These are phyloP conservation scores for Phialocephala sp. DNA, from an alignment of 2,329 filamentous ascomycete species.

Conservation along the genomic window DNA sequence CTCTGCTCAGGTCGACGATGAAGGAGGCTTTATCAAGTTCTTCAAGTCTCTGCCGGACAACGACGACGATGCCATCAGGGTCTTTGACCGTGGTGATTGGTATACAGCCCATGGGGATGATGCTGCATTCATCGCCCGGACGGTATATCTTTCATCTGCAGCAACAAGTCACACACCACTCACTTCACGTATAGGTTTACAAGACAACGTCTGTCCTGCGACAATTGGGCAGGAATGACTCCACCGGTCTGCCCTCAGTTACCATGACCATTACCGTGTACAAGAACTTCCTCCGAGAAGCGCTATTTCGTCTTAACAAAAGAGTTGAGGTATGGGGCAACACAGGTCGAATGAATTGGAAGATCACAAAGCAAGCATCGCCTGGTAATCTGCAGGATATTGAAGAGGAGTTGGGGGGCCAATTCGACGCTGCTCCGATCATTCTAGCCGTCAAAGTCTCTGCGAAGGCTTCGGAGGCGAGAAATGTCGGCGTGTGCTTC, in stretches of 20 bases:
- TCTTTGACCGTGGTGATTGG: slow-evolving; percentile 94
- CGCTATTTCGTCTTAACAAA: slow-evolving; percentile 89
- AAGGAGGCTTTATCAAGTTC: slow-evolving; percentile 94
- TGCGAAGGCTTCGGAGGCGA: slow-evolving; percentile 82
- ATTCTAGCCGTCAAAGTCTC: slow-evolving; percentile 94
- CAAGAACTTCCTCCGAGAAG: slow-evolving; percentile 92
- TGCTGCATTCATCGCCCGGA: slow-evolving; percentile 82
- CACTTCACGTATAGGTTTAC: slow-evolving; percentile 69
- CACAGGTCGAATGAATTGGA: slow-evolving; percentile 85
- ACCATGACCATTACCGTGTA: slow-evolving; percentile 96
- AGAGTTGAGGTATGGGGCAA: slow-evolving; percentile 90
- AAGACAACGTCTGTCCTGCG: slow-evolving; percentile 96
- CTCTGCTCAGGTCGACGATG: slow-evolving; percentile 79
- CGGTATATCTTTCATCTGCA: slow-evolving; percentile 52
- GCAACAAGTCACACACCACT: slow-evolving; percentile 2
- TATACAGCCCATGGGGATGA: slow-evolving; percentile 92
- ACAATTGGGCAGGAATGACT: slow-evolving; percentile 82
- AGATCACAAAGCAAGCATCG: slow-evolving; percentile 87
- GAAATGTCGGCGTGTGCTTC: slow-evolving; percentile 93
- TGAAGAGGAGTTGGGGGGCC: slow-evolving; percentile 91
- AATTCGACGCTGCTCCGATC: slow-evolving; percentile 89
- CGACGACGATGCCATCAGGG: slow-evolving; percentile 77
- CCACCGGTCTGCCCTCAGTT: slow-evolving; percentile 87
- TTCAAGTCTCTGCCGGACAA: slow-evolving; percentile 83
- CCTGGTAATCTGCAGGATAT: slow-evolving; percentile 97